These are phyloP conservation scores for Fusarium keratoplasticum DNA, from an alignment of 2,329 filamentous ascomycete genomes.

Conservation along the genomic window DNA sequence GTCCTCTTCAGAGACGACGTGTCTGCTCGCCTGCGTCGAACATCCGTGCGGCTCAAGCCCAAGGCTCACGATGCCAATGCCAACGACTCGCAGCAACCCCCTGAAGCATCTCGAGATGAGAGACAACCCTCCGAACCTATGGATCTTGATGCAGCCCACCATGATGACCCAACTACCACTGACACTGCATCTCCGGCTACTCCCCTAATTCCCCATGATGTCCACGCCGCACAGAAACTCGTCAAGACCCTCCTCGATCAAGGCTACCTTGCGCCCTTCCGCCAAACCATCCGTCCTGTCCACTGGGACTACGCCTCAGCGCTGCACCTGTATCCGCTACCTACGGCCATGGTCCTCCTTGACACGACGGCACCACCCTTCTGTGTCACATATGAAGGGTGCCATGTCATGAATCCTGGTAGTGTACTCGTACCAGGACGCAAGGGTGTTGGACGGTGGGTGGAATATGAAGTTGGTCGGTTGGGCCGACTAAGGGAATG, in stretches of 20 bases:
- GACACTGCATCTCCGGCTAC: constrained; percentile 50
- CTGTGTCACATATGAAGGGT: constrained; percentile 91
- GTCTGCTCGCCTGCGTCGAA: constrained; percentile 80
- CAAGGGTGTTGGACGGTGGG: constrained; percentile 80
- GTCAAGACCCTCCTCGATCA: constrained; percentile 95
- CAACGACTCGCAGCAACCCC: constrained; percentile 42
- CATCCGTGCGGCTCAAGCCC: constrained; percentile 76
- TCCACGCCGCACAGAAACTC: constrained; percentile 76
- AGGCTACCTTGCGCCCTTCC: constrained; percentile 88
- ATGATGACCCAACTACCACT: constrained; percentile 28
- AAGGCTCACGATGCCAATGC: constrained; percentile 49
- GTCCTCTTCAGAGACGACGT: constrained; percentile 90
- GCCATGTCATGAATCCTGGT: constrained; percentile 94
- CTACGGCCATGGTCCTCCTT: constrained; percentile 83
- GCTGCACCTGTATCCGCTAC: constrained; percentile 87
- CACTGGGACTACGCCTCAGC: constrained; percentile 88
- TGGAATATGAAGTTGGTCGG: constrained; percentile 82
- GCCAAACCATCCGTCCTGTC: constrained; percentile 80
- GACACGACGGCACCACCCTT: constrained; percentile 87
- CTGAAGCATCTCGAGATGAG: constrained; percentile 28
- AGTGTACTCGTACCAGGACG: constrained; percentile 76
- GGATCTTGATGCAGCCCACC: constrained; percentile 54
- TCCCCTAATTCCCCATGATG: constrained; percentile 59
- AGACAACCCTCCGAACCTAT: constrained; percentile 48
- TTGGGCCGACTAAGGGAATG: constrained; percentile 74